These are phyloP conservation scores for Seiridium cupressi DNA, from an alignment of 2,329 filamentous ascomycete genomes.

Conservation along the genomic window DNA sequence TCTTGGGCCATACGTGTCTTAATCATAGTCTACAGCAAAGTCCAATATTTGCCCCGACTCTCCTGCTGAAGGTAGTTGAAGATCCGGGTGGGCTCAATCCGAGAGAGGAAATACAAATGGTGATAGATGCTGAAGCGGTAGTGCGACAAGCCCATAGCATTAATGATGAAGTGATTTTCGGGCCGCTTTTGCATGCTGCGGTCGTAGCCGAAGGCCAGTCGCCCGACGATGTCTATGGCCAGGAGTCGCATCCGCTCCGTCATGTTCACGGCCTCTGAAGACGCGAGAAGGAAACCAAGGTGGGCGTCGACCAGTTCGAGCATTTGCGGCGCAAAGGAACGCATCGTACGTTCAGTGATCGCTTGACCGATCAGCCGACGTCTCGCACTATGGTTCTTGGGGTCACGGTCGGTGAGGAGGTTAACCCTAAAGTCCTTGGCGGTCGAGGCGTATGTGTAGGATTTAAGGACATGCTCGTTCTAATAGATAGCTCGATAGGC, in stretches of 20 bases:
- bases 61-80: neutral
- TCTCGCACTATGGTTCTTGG: neutral
- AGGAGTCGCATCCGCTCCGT: constrained; percentile 10
- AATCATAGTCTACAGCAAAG: neutral
- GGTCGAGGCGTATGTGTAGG: constrained; percentile 17
- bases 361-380: constrained; percentile 2
- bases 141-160: neutral
- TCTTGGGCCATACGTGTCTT: neutral
- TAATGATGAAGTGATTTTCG: constrained; percentile 1
- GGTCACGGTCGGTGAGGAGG: constrained; percentile 5
- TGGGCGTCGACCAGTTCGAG: constrained; percentile 1
- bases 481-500: constrained; percentile 8
- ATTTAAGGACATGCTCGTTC: neutral
- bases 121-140: neutral
- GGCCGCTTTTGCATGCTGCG: constrained; percentile 13
- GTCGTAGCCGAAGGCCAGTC: constrained; percentile 16
- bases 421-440: constrained; percentile 14
- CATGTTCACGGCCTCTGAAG: constrained; percentile 14
- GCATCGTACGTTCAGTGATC: constrained; percentile 5
- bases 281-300: constrained; percentile 6
- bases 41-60: neutral
- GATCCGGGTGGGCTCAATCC: neutral
- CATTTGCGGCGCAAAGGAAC: constrained; percentile 3
- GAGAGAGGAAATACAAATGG: neutral
- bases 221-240: constrained; percentile 15